These are phyloP conservation scores for Ceratocystis diversiconidia DNA, from an alignment of 2,329 filamentous ascomycete species.

Conservation along the genomic window DNA sequence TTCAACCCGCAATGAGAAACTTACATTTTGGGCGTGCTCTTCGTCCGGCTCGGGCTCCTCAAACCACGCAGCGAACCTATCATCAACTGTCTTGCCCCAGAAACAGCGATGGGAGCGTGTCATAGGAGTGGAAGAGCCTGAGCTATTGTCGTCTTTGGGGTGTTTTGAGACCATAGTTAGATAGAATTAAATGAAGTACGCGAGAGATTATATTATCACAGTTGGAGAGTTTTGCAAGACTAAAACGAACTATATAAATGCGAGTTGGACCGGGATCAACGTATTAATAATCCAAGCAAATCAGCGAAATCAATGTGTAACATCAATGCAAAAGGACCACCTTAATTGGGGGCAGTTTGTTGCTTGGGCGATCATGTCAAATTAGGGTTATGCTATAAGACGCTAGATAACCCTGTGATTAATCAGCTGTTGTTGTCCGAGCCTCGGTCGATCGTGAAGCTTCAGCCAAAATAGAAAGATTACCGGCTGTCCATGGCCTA, in stretches of 20 bases:
- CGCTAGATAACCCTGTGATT: not conserved
- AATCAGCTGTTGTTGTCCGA: not conserved
- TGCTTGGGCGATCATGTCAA: not conserved
- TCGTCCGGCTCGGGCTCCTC: not conserved
- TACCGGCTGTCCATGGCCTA: not conserved
- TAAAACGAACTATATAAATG: too few species aligned
- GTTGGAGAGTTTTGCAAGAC: too few species aligned
- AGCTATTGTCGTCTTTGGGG: not conserved
- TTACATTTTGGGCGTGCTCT: slow-evolving; percentile 2
- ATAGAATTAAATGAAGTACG: not conserved
- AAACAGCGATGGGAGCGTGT: slow-evolving; percentile 5
- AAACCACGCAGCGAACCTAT: slow-evolving; percentile 14
- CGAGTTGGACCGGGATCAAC: too few species aligned
- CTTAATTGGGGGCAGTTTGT: not conserved
- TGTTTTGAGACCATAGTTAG: not conserved
- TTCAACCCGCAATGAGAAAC: not conserved
- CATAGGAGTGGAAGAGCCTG: not conserved
- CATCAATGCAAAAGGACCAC: too few species aligned
- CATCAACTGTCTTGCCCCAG: slow-evolving; percentile 9
- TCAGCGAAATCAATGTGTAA: too few species aligned
- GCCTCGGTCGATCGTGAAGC: not conserved
- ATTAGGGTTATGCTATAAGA: not conserved
- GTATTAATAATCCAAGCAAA: too few species aligned
- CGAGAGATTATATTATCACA: too few species aligned
- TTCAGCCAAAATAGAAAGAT: not conserved